These are phyloP conservation scores for Rutstroemia sp. DNA, from an alignment of 2,329 filamentous ascomycete genomes.

Conservation along the genomic window DNA sequence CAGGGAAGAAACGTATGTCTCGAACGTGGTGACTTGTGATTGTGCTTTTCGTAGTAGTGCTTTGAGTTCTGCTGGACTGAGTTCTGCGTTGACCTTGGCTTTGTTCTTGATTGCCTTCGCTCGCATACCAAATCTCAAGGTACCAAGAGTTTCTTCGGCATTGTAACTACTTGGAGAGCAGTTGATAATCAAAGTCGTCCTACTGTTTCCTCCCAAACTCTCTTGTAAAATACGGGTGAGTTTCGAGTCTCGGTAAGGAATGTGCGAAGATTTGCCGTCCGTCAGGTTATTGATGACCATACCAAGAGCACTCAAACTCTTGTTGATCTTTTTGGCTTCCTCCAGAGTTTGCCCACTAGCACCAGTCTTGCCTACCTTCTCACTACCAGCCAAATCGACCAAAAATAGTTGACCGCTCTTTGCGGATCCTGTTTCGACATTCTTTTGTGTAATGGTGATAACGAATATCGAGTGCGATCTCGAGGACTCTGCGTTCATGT, in stretches of 20 bases:
- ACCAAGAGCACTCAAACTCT: constrained; percentile 93
- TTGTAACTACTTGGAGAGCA: constrained; percentile 99
- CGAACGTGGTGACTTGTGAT: constrained; percentile 79
- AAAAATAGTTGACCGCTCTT: constrained; percentile 96
- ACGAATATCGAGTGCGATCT: constrained; percentile 98
- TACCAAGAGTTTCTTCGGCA: constrained; percentile 88
- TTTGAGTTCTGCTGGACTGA: constrained; percentile 94
- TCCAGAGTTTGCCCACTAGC: constrained; percentile 95
- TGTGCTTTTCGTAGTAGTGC: constrained; percentile 87
- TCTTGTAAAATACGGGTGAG: constrained; percentile 96
- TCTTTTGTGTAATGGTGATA: constrained; percentile 95
- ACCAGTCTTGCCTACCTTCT: constrained; percentile 98
- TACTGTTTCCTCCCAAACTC: constrained; percentile 91
- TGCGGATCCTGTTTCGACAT: constrained; percentile 88
- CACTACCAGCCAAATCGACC: constrained; percentile 95
- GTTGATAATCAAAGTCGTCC: constrained; percentile 98
- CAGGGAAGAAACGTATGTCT: constrained; percentile 74
- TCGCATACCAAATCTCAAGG: constrained; percentile 86
- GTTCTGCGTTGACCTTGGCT: constrained; percentile 97
- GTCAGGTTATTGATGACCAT: constrained; percentile 99
- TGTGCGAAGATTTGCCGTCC: constrained; percentile 91
- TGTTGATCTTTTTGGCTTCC: constrained; percentile 99
- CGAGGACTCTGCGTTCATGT: constrained; percentile 99
- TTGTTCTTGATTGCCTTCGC: constrained; percentile 99
- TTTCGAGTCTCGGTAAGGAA: constrained; percentile 97